Evolutionary conservation across 352 stramenopile species (phyloP), one percentile per base, ranked within the genome.

Genomic region (Globisporangium cystogenes): DNA sequence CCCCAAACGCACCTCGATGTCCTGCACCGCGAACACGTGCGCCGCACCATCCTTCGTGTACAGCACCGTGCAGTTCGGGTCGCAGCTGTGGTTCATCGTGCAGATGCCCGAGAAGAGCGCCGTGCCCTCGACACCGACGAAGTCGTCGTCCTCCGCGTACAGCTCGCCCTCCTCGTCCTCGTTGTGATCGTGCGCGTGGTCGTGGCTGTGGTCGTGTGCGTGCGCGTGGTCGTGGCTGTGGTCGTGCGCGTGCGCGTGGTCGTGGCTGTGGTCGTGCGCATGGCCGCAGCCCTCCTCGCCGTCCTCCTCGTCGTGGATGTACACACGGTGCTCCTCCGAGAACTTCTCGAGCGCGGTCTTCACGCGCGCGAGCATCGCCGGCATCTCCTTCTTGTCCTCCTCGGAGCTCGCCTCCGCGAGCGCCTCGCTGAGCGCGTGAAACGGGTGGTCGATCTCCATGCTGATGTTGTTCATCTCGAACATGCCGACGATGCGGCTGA

Each of bases 401-500:
- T 43, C 39, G 5, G 65, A 60, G 49, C 70, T 74, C 12, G 73
- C 67, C 45, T 88, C 76, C 4, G 64, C 59, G 47, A 88, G 60
- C 10, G 77, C 76, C 44, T 89, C 72, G n/a, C 72, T 68, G 12
- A 90, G 57, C 33, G 79, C 80, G 52, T 85, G 72, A 62, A 89
- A 82, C 35, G 88, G 79, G 70, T 97, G 82, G 58, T 89, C 76
- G 53, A 90, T 81, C 69, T 97, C 80, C 65, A 98, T 83, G 45
- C 92, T 96, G 53, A 98, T 91, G 74, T 97, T 96, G 77, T 98
- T 99, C 76, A 98, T 96, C 75, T 98, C 94, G 65, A 98, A 98
- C 76, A 96, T 97, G 44, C 95, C 95, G 50, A 99, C 86, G 15
- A 97, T 64, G 35, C 73, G 66, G 55, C 75, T 85, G 55, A 98